Evolutionary conservation across 495 filamentous ascomycete genomes (phyloP).

Genomic region (Filosporella fistucella): DNA sequence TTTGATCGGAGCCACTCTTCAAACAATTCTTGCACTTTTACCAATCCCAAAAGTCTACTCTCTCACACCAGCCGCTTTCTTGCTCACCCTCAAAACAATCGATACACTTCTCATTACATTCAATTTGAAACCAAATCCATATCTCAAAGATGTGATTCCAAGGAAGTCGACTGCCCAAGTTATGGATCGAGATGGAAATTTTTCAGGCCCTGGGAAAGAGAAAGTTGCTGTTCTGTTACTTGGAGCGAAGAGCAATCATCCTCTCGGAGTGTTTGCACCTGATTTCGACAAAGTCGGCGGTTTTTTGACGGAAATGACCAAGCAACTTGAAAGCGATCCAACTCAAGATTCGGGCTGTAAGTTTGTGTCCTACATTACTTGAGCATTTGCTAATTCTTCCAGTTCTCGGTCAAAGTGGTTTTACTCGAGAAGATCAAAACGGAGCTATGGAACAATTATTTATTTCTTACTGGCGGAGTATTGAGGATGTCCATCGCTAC

Average conservation of each 20-base stretch:
- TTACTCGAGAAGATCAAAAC: constrained; percentile 5
- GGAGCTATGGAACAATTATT: constrained; percentile 9
- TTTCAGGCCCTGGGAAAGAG: constrained; percentile 3
- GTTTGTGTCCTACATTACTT: background rate
- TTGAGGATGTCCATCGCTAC: constrained; percentile 14
- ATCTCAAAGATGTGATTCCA: constrained; percentile 3
- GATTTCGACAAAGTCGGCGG: constrained; percentile 5
- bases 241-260: constrained; percentile 17
- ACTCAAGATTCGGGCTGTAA: constrained; percentile 10
- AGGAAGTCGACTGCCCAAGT: constrained; percentile 10
- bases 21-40: constrained; percentile 5
- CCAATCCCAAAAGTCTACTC: constrained; percentile 8
- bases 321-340: constrained; percentile 4
- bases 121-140: constrained; percentile 12
- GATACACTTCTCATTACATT: constrained; percentile 11
- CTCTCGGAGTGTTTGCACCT: constrained; percentile 13
- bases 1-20: constrained; percentile 11
- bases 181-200: constrained; percentile 6
- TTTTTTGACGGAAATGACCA: constrained; percentile 2
- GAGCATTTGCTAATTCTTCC: background rate
- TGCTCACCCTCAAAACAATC: constrained; percentile 3
- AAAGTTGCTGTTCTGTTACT: constrained; percentile 16
- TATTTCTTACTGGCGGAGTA: constrained; percentile 12
- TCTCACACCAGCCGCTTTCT: constrained; percentile 6
- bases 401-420: constrained; percentile 11